A percentile compares a stretch with the other conserved stretches of the same genome.
Evolutionary conservation across 2,329 filamentous ascomycete genomes (phyloP).

Genomic region (Colletotrichum falcatum): DNA sequence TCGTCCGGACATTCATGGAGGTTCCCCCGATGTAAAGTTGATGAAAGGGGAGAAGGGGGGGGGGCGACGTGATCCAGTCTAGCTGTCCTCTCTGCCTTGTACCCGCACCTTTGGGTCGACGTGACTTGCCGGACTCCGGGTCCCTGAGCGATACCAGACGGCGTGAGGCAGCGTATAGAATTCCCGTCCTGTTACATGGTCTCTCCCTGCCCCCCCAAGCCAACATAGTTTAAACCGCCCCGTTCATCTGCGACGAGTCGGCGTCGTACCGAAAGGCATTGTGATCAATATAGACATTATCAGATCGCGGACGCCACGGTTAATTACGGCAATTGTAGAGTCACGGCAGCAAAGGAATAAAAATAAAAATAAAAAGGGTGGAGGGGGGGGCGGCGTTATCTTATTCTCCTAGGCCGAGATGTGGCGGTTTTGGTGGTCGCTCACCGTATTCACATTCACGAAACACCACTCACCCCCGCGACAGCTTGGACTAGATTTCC

Average conservation of each 20-base stretch:
- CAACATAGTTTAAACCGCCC: constrained; percentile 14
- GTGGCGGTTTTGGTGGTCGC: too few relatives aligned
- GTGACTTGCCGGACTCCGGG: constrained; percentile 1
- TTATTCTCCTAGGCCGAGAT: neutral
- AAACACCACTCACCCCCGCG: neutral
- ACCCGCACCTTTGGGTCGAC: neutral
- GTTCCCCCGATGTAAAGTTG: constrained; percentile 17
- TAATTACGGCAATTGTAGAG: neutral
- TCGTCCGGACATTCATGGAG: neutral
- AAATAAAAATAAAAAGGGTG: too few relatives aligned
- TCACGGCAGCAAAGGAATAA: too few relatives aligned
- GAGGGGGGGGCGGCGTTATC: too few relatives aligned
- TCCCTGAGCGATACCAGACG: constrained; percentile 5
- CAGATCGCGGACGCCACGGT: neutral
- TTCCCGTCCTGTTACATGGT: neutral
- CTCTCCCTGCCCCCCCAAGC: constrained; percentile 9
- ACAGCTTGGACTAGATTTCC: constrained; percentile 3
- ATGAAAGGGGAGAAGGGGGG: constrained; percentile 14
- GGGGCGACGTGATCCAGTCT: neutral
- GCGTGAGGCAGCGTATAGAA: neutral
- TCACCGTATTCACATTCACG: constrained; percentile 4
- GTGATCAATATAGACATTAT: neutral
- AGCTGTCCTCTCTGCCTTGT: neutral
- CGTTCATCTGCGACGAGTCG: constrained; percentile 6
- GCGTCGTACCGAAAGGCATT: neutral